phyloP scores from a whole-genome alignment of 164 flowering plant genomes.

The Protea cynaroides region DNA sequence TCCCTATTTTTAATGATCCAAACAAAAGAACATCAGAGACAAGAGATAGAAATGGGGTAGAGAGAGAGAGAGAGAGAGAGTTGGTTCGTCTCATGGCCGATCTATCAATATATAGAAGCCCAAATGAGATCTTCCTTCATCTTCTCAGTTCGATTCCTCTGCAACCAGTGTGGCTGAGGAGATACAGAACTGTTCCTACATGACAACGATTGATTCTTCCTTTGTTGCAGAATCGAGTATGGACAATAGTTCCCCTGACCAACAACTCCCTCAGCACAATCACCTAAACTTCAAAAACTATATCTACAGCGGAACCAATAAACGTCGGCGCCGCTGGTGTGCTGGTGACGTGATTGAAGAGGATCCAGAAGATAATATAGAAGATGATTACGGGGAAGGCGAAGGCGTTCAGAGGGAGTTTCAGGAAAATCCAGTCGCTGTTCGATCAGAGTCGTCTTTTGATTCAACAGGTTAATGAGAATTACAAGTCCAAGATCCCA shows the following conservation, averaged over 20 bases:
- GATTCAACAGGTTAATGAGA: conserved; percentile 57
- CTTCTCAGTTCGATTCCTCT: no score
- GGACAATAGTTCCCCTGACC: conserved; percentile 13
- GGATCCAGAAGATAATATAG: not conserved
- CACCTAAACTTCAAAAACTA: not conserved
- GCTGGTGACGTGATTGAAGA: conserved; percentile 5
- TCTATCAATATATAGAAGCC: no score
- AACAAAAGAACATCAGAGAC: no score
- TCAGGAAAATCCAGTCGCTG: conserved; percentile 41
- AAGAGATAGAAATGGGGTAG: no score
- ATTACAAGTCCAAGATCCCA: conserved; percentile 50
- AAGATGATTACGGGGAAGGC: conserved; percentile 13
- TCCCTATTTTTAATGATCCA: no score
- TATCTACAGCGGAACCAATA: not conserved
- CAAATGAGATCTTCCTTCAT: no score
- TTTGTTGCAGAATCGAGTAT: conserved; percentile 23
- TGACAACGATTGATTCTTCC: conserved; percentile 10
- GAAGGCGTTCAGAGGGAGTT: conserved; percentile 33
- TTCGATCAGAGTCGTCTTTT: conserved; percentile 51
- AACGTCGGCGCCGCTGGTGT: not conserved
- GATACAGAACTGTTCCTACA: not conserved
- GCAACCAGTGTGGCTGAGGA: not conserved
- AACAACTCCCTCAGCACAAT: conserved; percentile 2
- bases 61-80: no score
- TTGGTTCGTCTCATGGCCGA: no score